Evolutionary conservation across 352 stramenopile genomes (phyloP).

Genomic region (Globisporangium radiosum): DNA sequence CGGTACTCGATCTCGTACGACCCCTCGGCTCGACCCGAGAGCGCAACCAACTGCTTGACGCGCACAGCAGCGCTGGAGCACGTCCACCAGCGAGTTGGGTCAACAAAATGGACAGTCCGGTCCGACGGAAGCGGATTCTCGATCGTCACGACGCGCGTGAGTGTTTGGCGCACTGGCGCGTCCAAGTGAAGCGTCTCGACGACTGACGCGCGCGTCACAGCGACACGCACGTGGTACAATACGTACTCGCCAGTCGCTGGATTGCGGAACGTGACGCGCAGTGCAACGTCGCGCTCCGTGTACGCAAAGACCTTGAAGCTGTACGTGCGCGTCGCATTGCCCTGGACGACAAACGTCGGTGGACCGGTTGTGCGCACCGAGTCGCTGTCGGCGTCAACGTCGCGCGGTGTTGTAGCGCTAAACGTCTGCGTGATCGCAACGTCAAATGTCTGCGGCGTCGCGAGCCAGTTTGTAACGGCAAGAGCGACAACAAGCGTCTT

Average conservation of each 20-base stretch:
- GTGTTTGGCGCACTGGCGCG: conserved; percentile 73
- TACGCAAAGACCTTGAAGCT: conserved; percentile 88
- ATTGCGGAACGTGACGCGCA: conserved; percentile 81
- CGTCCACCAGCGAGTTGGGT: conserved; percentile 74
- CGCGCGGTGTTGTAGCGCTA: not conserved
- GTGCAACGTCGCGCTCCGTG: conserved; percentile 49
- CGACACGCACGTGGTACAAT: conserved; percentile 46
- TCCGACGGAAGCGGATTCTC: conserved; percentile 81
- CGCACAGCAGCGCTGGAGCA: conserved; percentile 66
- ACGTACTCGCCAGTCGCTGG: conserved; percentile 81
- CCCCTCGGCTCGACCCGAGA: conserved; percentile 69
- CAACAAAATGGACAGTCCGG: conserved; percentile 43
- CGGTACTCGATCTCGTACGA: conserved; percentile 89
- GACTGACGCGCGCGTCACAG: conserved; percentile 50
- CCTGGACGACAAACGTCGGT: conserved; percentile 59
- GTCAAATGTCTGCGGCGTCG: conserved; percentile 62
- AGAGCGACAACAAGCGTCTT: conserved; percentile 64
- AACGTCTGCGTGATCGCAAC: conserved; percentile 52
- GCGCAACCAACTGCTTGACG: conserved; percentile 61
- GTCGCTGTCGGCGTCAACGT: conserved; percentile 12
- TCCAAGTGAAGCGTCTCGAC: conserved; percentile 81
- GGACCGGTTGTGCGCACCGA: conserved; percentile 64
- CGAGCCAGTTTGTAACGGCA: conserved; percentile 87
- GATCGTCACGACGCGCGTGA: conserved; percentile 82
- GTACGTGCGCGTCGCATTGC: conserved; percentile 58